A percentile compares a stretch with the other conserved stretches of the same genome.
Evolutionary conservation across 2,329 filamentous ascomycete genomes (phyloP).

Genomic region (Phoma sp.): DNA sequence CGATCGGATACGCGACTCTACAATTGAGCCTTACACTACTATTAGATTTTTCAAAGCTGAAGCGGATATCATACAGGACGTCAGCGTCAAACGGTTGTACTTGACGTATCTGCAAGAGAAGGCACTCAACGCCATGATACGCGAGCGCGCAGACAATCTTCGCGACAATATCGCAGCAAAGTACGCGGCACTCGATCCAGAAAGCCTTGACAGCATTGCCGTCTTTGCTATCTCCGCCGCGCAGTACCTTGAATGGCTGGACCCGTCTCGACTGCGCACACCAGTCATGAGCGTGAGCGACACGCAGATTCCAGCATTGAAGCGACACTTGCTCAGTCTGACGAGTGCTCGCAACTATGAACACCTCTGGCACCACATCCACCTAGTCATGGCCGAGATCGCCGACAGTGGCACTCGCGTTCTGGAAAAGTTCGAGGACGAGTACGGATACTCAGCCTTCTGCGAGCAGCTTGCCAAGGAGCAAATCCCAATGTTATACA

Average conservation of each 20-base stretch:
- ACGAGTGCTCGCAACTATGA: conserved; percentile 9
- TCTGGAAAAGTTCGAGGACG: conserved; percentile 7
- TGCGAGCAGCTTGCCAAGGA: conserved; percentile 8
- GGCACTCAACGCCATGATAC: conserved; percentile 14
- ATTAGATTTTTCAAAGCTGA: conserved; percentile 1
- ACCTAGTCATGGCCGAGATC: conserved; percentile 11
- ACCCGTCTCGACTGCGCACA: conserved; percentile 5
- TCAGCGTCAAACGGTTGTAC: not conserved
- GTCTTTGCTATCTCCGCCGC: conserved; percentile 13
- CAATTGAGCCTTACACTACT: conserved; percentile 1
- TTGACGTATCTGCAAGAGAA: conserved; percentile 6
- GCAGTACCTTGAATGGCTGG: conserved; percentile 11
- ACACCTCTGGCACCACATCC: conserved; percentile 14
- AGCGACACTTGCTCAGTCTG: conserved; percentile 13
- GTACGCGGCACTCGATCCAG: conserved; percentile 7
- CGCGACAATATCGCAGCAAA: conserved; percentile 2
- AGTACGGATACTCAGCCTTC: conserved; percentile 7
- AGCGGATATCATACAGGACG: not conserved
- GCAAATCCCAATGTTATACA: conserved; percentile 2
- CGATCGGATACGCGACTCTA: conserved; percentile 3
- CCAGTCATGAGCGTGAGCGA: conserved; percentile 12
- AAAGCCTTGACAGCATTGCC: not conserved
- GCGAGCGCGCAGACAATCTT: conserved; percentile 7
- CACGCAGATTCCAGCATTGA: conserved; percentile 7
- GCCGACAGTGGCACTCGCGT: conserved; percentile 9